Evolutionary conservation across 179 eudicot species (phyloP).

Genomic region (Gypsophila paniculata): DNA sequence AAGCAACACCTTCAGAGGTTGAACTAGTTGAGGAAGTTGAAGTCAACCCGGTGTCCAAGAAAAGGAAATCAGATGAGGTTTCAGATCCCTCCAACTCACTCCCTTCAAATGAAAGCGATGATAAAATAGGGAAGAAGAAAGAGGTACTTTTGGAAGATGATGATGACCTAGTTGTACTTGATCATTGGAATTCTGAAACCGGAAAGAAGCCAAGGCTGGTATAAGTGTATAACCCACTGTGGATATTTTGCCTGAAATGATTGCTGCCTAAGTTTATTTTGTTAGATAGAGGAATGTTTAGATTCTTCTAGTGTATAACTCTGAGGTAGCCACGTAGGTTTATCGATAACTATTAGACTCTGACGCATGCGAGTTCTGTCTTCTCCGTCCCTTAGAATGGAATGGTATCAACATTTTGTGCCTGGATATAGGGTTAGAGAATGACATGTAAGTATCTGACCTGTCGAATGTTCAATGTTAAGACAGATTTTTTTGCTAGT

Average conservation of each 20-base stretch:
- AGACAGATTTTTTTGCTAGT: constrained; percentile 18
- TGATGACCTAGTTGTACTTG: constrained; percentile 53
- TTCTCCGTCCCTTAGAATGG: constrained; percentile 1
- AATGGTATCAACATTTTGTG: constrained; percentile 19
- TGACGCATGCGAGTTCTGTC: constrained; percentile 20
- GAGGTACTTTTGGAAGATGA: constrained; percentile 43
- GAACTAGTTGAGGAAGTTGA: constrained; percentile 37
- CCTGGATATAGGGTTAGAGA: constrained; percentile 16
- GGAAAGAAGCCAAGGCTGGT: constrained; percentile 46
- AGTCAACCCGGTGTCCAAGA: constrained; percentile 38
- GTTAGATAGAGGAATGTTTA: constrained; percentile 26
- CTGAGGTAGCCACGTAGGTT: constrained; percentile 23
- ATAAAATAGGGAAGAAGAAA: constrained; percentile 34
- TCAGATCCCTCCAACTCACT: constrained; percentile 28
- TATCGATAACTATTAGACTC: constrained; percentile 21
- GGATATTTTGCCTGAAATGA: constrained; percentile 16
- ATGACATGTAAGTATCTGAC: constrained; percentile 24
- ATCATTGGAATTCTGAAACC: constrained; percentile 38
- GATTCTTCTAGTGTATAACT: constrained; percentile 18
- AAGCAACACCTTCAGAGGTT: constrained; percentile 27
- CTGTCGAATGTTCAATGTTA: constrained; percentile 20
- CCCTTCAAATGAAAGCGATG: constrained; percentile 18
- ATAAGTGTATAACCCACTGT: constrained; percentile 14
- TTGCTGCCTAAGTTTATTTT: constrained; percentile 34
- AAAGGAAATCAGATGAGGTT: constrained; percentile 61